These are phyloP conservation scores for Potentilla sterilis DNA, from an alignment of 306 rosid genomes.

Conservation along the genomic window DNA sequence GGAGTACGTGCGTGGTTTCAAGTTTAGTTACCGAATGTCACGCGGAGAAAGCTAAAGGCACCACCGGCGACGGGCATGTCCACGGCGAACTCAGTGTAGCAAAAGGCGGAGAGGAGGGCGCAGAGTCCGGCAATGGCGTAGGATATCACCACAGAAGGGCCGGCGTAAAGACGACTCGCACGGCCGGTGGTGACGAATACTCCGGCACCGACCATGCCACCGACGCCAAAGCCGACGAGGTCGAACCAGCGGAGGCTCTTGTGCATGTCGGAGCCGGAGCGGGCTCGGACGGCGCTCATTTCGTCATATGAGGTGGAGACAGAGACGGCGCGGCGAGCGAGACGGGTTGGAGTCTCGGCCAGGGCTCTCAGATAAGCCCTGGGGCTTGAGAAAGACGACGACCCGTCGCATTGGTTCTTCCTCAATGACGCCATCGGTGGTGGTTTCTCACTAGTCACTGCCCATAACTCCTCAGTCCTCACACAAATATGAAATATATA, in stretches of 20 bases:
- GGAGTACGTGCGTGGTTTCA: too few relatives aligned
- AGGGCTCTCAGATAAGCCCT: slow-evolving; percentile 61
- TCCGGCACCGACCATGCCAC: slow-evolving; percentile 97
- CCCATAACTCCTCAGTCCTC: too few relatives aligned
- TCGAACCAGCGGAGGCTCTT: slow-evolving; percentile 79
- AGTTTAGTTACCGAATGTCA: slow-evolving; percentile 59
- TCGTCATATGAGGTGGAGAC: slow-evolving; percentile 75
- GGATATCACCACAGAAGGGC: slow-evolving; percentile 74
- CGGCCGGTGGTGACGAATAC: slow-evolving; percentile 81
- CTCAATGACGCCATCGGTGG: too few relatives aligned
- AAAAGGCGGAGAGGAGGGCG: slow-evolving; percentile 88
- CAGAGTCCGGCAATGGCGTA: slow-evolving; percentile 97
- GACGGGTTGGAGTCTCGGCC: slow-evolving; percentile 59
- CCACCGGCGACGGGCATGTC: slow-evolving; percentile 98
- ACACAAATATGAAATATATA: too few relatives aligned
- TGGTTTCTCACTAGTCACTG: too few relatives aligned
- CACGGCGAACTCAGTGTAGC: slow-evolving; percentile 97
- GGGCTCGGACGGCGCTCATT: slow-evolving; percentile 52
- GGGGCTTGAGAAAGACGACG: slow-evolving; percentile 75
- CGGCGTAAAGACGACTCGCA: slow-evolving; percentile 54
- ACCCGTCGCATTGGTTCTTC: slow-evolving; percentile 36
- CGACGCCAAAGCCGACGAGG: slow-evolving; percentile 68
- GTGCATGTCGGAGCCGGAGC: slow-evolving; percentile 66
- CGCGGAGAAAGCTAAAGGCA: slow-evolving; percentile 93
- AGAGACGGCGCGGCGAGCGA: slow-evolving; percentile 63